These are phyloP conservation scores for Boletellus emodensis DNA, from an alignment of 768 basidiomycete species.

Conservation along the genomic window DNA sequence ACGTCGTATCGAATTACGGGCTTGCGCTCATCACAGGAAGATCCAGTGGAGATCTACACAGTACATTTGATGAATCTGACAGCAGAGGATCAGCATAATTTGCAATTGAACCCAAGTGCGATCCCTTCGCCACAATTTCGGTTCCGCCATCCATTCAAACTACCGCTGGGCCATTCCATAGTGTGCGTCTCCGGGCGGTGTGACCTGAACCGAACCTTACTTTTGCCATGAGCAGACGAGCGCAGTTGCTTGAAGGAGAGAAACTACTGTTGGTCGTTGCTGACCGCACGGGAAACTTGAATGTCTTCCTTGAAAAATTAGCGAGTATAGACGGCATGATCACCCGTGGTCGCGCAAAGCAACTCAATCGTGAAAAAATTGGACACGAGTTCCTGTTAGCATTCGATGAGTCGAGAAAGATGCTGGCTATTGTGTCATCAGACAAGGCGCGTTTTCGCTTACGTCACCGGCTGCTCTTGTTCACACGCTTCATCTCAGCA, in stretches of 20 bases:
- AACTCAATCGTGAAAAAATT: constrained; percentile 43
- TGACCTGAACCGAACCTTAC: not conserved
- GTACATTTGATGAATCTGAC: constrained; percentile 28
- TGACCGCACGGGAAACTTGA: constrained; percentile 31
- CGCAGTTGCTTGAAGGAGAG: constrained; percentile 40
- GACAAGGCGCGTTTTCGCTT: constrained; percentile 32
- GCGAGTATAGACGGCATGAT: constrained; percentile 32
- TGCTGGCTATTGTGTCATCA: constrained; percentile 43
- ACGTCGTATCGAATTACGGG: constrained; percentile 2
- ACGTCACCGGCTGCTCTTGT: not conserved
- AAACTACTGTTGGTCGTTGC: constrained; percentile 41
- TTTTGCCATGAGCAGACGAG: constrained; percentile 22
- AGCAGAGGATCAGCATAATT: constrained; percentile 23
- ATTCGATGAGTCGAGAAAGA: constrained; percentile 49
- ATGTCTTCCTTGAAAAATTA: constrained; percentile 38
- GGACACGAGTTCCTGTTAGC: constrained; percentile 44
- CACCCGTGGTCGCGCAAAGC: constrained; percentile 22
- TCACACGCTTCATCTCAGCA: constrained; percentile 17
- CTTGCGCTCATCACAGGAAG: constrained; percentile 9
- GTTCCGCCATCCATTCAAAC: constrained; percentile 11
- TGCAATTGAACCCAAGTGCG: constrained; percentile 22
- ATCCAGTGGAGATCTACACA: constrained; percentile 18
- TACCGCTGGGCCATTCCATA: constrained; percentile 19
- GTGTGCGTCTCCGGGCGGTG: constrained; percentile 4
- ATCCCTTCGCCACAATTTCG: constrained; percentile 24